Base-by-base conservation (phyloP, 2,329 filamentous ascomycete species). In the Leptodontidium sp. region DNA sequence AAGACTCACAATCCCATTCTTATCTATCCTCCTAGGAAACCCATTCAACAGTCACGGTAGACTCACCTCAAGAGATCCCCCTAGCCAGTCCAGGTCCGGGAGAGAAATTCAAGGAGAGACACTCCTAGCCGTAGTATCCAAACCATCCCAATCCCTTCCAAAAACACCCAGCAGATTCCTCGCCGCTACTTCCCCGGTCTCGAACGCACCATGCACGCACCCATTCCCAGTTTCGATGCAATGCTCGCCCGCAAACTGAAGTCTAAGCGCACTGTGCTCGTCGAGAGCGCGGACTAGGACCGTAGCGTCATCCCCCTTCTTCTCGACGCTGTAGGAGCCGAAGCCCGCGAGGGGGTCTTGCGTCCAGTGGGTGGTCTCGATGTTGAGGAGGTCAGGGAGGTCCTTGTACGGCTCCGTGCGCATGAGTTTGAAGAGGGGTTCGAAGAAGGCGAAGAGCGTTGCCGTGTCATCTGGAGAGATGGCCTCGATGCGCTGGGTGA, bases 281-380 rank as follows among this genome's bases (percentile, higher is more conserved):
- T 81, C 75, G 21, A 82, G 70, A 9, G 81, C 80, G 24, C 78
- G 72, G 21, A 80, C 76, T 40, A 81, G 72, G 8, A 80, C 47
- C 15, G 77, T 76, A 2, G 80, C 77, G n/a, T 82, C 79, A 66
- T 82, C 81, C 6, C 80, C 81, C n/a, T 79, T 79, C 68, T 82
- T 82, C 70, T 82, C 81, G 24, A 81, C 80, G n/a, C 79, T 80
- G 70, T 82, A 82, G 45, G 76, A 77, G 35, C 81, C 81, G 63
- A 78, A 82, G n/a, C 81, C 81, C 26, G 81, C 81, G 62, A 82
- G 75, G 4, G 80, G 78, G 72, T 82, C 81, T 68, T 80, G 79
- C 2, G 81, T 82, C 81, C 81, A 82, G 71, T 82, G 79, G 43
- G 81, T 82, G 29, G 80, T 81, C 74, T 82, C 81, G 68, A 82